These are phyloP conservation scores for Globisporangium splendens DNA, from an alignment of 352 stramenopile species.

Conservation along the genomic window DNA sequence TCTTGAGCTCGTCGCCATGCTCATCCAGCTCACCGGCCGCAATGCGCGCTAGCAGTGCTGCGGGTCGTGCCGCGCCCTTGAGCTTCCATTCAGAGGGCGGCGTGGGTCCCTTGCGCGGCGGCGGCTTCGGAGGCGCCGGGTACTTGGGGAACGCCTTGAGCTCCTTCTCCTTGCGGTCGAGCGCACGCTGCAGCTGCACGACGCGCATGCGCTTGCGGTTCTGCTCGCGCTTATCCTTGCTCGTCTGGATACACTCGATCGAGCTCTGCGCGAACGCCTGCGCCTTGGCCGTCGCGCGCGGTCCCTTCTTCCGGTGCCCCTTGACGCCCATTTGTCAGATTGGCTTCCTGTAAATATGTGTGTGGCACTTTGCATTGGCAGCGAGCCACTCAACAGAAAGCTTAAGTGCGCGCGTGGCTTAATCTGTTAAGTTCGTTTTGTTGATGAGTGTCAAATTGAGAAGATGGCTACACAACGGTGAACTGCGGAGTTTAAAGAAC, in stretches of 20 bases:
- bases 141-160: slow-evolving; percentile 56
- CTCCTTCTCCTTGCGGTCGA: slow-evolving; percentile 67
- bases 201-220: slow-evolving; percentile 76
- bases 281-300: slow-evolving; percentile 43
- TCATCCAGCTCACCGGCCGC: slow-evolving; percentile 76
- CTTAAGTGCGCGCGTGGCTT: background rate
- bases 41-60: slow-evolving; percentile 71
- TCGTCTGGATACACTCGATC: slow-evolving; percentile 55
- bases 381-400: no score
- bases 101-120: slow-evolving; percentile 52
- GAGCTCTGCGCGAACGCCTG: slow-evolving; percentile 61
- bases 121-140: slow-evolving; percentile 28
- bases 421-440: background rate
- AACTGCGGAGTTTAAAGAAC: no score
- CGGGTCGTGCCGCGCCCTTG: slow-evolving; percentile 66
- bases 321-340: slow-evolving; percentile 40
- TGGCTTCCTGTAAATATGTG: background rate
- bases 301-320: slow-evolving; percentile 55
- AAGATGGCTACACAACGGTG: background rate
- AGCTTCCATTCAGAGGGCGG: slow-evolving; percentile 72
- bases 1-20: slow-evolving; percentile 63
- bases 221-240: slow-evolving; percentile 59
- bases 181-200: slow-evolving; percentile 71
- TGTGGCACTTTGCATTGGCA: background rate
- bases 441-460: background rate